Conservation (phyloP, 2,329 filamentous ascomycete genomes). For the Pseudogymnoascus sp. region DNA sequence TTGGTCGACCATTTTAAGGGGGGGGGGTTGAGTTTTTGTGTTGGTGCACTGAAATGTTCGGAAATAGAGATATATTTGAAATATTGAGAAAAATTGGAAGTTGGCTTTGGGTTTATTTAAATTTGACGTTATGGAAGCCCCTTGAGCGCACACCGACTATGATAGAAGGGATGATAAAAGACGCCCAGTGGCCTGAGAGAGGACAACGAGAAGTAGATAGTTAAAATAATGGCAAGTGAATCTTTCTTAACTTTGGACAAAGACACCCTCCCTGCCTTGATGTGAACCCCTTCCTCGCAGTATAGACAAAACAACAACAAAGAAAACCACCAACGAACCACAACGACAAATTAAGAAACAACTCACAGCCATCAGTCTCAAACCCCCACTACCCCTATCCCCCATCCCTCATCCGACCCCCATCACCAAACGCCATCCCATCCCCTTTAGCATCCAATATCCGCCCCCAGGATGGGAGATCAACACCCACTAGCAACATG, state of each 20-base stretch:
- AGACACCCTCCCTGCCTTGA: neutral
- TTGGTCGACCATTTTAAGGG: neutral
- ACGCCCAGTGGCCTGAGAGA: too few relatives aligned
- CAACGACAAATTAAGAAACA: neutral
- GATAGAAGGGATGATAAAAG: too few relatives aligned
- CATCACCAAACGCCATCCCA: neutral
- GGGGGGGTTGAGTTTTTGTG: neutral
- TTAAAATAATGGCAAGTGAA: neutral
- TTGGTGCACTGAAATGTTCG: neutral
- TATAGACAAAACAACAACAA: neutral
- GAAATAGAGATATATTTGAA: neutral
- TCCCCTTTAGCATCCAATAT: neutral
- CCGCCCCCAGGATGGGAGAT: neutral
- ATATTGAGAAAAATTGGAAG: neutral
- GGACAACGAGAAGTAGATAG: too few relatives aligned
- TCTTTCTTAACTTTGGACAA: neutral
- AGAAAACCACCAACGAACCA: neutral
- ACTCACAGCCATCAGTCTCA: neutral
- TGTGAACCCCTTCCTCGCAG: neutral
- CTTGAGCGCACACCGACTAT: too few relatives aligned
- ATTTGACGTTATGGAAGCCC: neutral
- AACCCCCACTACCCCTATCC: neutral
- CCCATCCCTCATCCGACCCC: neutral
- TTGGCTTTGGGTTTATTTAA: neutral
- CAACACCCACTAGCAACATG: neutral